A percentile compares a stretch with the other conserved stretches of the same genome.
Conservation (phyloP, 495 filamentous ascomycete species). For the Penicillium coprophilum region DNA sequence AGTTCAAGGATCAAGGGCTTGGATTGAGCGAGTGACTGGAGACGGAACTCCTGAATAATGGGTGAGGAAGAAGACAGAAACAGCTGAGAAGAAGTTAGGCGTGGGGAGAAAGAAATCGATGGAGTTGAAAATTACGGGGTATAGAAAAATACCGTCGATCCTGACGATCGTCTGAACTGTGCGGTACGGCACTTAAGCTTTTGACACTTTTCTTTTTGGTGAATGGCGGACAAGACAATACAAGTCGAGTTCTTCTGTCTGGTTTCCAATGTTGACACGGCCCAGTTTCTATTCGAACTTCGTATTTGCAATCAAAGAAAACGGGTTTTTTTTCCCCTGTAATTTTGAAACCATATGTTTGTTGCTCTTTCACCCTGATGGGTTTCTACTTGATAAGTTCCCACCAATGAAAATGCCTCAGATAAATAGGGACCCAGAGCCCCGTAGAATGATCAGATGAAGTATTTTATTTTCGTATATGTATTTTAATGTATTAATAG, state of each 20-base stretch:
- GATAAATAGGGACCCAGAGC: not conserved
- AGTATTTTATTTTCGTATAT: not conserved
- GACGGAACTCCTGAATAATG: constrained; percentile 13
- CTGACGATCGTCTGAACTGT: constrained; percentile 10
- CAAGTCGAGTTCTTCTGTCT: not conserved
- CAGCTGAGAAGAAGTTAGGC: constrained; percentile 11
- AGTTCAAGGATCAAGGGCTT: constrained; percentile 5
- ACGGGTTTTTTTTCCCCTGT: not conserved
- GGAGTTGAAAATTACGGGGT: constrained; percentile 21
- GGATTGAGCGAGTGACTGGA: constrained; percentile 31
- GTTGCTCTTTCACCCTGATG: constrained; percentile 13
- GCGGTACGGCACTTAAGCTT: constrained; percentile 12
- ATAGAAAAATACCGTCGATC: constrained; percentile 20
- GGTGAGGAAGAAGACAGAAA: constrained; percentile 12
- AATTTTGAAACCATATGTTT: constrained; percentile 7
- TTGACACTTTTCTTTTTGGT: not conserved
- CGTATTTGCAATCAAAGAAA: not conserved
- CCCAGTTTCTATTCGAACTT: not conserved
- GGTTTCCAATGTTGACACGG: not conserved
- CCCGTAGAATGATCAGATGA: not conserved
- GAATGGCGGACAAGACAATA: not conserved
- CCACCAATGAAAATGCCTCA: constrained; percentile 1
- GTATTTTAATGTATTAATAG: not conserved
- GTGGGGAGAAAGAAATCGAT: constrained; percentile 21
- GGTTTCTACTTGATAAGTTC: not conserved